phyloP scores from a whole-genome alignment of 2,329 filamentous ascomycete species.

The Aspergillus hortae region DNA sequence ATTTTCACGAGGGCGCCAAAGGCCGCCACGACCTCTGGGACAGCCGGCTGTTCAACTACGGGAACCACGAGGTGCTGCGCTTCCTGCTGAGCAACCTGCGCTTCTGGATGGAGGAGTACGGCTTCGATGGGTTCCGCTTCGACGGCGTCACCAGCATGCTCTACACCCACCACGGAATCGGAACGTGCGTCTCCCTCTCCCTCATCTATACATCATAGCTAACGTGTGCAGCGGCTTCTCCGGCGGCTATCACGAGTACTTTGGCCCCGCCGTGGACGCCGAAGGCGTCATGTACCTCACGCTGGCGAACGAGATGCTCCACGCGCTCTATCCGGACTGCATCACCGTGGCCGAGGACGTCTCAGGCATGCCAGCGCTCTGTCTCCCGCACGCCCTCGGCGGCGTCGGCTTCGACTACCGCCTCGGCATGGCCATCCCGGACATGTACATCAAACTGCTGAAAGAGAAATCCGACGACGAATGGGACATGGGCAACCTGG shows the following conservation, averaged over 20 bases:
- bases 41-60: constrained; percentile 95
- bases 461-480: constrained; percentile 89
- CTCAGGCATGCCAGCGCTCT: constrained; percentile 97
- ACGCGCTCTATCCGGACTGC: constrained; percentile 77
- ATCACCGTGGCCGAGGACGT: constrained; percentile 97
- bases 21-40: constrained; percentile 94
- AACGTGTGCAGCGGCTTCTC: constrained; percentile 71
- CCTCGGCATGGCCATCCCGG: constrained; percentile 93
- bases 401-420: constrained; percentile 97
- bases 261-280: constrained; percentile 82
- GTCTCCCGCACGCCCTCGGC: constrained; percentile 76
- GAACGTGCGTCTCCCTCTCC: constrained; percentile 63
- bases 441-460: constrained; percentile 98
- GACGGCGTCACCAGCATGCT: constrained; percentile 99
- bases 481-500: constrained; percentile 85
- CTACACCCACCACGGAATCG: constrained; percentile 92
- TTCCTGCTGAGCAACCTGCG: constrained; percentile 92
- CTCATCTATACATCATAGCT: not conserved
- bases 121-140: constrained; percentile 95
- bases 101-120: constrained; percentile 99
- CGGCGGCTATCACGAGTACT: constrained; percentile 97
- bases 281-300: constrained; percentile 94
- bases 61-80: constrained; percentile 87
- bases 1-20: constrained; percentile 85
- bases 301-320: constrained; percentile 93